Evolutionary conservation across 768 basidiomycete genomes (phyloP).

Genomic region (Russula emetica): DNA sequence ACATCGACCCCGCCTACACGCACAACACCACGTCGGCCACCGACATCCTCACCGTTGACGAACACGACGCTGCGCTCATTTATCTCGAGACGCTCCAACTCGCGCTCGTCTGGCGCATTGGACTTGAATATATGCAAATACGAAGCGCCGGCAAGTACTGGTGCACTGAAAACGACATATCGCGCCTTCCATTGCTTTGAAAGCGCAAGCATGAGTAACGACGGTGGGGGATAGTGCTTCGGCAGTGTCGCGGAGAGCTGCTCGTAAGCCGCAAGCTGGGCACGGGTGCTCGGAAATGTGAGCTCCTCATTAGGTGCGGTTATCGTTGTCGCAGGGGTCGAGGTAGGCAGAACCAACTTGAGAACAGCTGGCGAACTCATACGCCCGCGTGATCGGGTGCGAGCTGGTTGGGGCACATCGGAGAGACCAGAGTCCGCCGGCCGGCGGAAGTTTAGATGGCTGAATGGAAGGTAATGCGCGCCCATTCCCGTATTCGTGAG

Average conservation of each 20-base stretch:
- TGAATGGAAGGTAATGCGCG: constrained; percentile 1
- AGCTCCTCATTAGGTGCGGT: constrained; percentile 39
- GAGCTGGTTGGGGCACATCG: constrained; percentile 12
- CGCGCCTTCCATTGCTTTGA: constrained; percentile 70
- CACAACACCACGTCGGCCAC: constrained; percentile 50
- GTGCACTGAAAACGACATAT: constrained; percentile 50
- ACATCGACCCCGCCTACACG: constrained; percentile 65
- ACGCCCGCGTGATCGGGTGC: constrained; percentile 11
- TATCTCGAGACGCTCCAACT: constrained; percentile 71
- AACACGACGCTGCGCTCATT: constrained; percentile 74
- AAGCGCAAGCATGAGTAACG: constrained; percentile 67
- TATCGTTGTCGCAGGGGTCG: constrained; percentile 10
- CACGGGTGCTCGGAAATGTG: constrained; percentile 56
- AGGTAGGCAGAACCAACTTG: constrained; percentile 2
- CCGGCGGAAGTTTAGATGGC: neutral
- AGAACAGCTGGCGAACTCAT: constrained; percentile 2
- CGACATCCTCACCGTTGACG: constrained; percentile 54
- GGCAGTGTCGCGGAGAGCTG: constrained; percentile 53
- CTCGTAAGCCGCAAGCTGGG: constrained; percentile 48
- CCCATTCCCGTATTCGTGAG: neutral
- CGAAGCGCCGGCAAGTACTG: constrained; percentile 39
- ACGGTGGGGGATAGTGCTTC: constrained; percentile 62
- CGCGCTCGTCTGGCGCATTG: constrained; percentile 52
- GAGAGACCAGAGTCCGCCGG: neutral
- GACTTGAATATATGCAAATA: constrained; percentile 76